phyloP scores from a whole-genome alignment of 805 yeast genomes.

The Ogataea naganishii region DNA sequence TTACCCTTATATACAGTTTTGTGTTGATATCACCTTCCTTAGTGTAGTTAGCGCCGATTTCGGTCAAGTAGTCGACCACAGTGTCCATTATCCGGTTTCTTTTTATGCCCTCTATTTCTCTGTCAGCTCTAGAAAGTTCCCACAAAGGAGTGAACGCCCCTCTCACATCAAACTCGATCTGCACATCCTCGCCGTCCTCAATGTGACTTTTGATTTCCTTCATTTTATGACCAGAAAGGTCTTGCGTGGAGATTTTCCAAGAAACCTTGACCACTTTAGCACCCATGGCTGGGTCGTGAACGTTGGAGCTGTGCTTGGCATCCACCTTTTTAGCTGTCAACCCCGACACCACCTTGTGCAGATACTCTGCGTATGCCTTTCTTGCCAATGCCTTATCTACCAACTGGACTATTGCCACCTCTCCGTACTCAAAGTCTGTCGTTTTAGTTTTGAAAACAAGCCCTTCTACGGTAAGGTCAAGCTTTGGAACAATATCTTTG shows the following conservation, averaged over 20 bases:
- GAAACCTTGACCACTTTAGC: slow-evolving; percentile 41
- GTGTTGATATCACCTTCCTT: slow-evolving; percentile 20
- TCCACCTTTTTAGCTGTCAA: slow-evolving; percentile 1
- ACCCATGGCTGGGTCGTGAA: too few species aligned
- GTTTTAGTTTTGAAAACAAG: slow-evolving; percentile 12
- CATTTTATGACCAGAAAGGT: slow-evolving; percentile 42
- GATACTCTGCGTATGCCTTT: slow-evolving; percentile 18
- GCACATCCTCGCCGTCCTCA: slow-evolving; percentile 33
- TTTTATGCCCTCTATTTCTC: slow-evolving; percentile 24
- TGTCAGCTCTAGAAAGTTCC: slow-evolving; percentile 14
- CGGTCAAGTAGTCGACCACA: slow-evolving; percentile 19
- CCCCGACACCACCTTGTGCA: slow-evolving; percentile 8
- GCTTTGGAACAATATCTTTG: slow-evolving; percentile 5
- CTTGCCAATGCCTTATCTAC: slow-evolving; percentile 16
- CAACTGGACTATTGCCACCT: slow-evolving; percentile 15
- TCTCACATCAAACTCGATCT: slow-evolving; percentile 31
- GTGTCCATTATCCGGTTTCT: slow-evolving; percentile 24
- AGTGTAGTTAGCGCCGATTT: slow-evolving; percentile 15
- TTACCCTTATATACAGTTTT: slow-evolving; percentile 18
- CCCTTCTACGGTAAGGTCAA: slow-evolving; percentile 19
- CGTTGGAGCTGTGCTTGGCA: not conserved
- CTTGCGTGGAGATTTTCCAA: slow-evolving; percentile 50
- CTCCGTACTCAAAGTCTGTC: slow-evolving; percentile 5
- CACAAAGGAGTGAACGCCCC: slow-evolving; percentile 3
- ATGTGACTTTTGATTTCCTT: slow-evolving; percentile 38